Evolutionary conservation across 371 early-diverging fungal species (phyloP), one percentile per base, ranked within the genome.

Genomic region (Choanephora cucurbitarum): DNA sequence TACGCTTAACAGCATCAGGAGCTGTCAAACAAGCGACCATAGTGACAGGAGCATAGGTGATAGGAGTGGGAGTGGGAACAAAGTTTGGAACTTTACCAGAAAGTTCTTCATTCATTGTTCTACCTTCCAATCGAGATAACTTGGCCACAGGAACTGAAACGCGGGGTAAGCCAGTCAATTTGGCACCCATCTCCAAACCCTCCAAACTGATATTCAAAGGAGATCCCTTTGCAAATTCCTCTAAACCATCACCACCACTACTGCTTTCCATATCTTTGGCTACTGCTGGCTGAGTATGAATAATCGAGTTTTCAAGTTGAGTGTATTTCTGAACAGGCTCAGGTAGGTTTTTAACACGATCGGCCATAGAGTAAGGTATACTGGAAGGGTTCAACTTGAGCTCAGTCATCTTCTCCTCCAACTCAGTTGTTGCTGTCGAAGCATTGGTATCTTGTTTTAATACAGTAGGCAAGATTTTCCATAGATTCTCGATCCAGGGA

Each of bases 401-500:
- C 39, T 65, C 61, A 10, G 62, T 50, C 55, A 66, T 55, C 31
- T 67, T 40, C 14, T 57, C 57, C 33, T 67, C 56, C 14, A 67
- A 28, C 45, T 62, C 55, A 19, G 62, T 62, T 41, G 52, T 44
- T 19, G 65, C 50, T 0, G 66, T 48, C 2, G 33, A 41, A 4
- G 43, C 54, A n/a, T n/a, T n/a, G 7, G 49, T 19, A 10, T 59
- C 49, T 54, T 62, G 60, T 32, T 44, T 40, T 10, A 76, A 55
- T 0, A 74, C 71, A 5, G 74, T 81, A 1, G 83, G 85, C 19
- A 96, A 77, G 0, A 69, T 79, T 0, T 79, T 72, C 94, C 94
- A 96, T n/a, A 96, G 60, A 10, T 84, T 83, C 48, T 81, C 89
- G 62, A 93, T 88, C 97, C 97, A 96, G 28, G 95, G 92, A 75